phyloP scores from a whole-genome alignment of 208 protist genomes.

The Leishmania guyanensis region DNA sequence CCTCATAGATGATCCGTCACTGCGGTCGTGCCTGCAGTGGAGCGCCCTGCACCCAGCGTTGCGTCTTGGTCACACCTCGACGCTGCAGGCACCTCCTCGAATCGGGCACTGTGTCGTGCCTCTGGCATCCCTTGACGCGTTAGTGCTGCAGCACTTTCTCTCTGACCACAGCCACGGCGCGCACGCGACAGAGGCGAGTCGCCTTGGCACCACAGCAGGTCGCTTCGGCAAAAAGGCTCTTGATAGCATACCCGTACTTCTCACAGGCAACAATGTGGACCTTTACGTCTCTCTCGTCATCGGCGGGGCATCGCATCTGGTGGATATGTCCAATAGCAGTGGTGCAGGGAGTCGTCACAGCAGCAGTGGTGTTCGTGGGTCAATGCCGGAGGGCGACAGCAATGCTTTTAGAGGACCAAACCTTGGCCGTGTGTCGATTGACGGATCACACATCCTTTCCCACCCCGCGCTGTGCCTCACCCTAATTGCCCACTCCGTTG shows the following conservation, averaged over 20 bases:
- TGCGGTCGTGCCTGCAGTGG: conserved; percentile 21
- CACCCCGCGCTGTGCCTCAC: conserved; percentile 35
- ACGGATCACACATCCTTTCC: conserved; percentile 18
- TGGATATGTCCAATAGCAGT: conserved; percentile 11
- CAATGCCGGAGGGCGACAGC: neutral
- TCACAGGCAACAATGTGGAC: conserved; percentile 10
- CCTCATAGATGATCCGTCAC: conserved; percentile 15
- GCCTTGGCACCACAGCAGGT: neutral
- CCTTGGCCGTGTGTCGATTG: conserved; percentile 13
- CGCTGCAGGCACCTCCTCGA: conserved; percentile 13
- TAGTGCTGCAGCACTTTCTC: conserved; percentile 24
- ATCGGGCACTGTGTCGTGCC: conserved; percentile 37
- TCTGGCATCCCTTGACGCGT: conserved; percentile 12
- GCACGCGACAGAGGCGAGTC: neutral
- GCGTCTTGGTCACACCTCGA: conserved; percentile 12
- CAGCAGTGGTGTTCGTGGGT: neutral
- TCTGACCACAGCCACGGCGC: conserved; percentile 9
- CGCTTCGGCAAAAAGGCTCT: neutral
- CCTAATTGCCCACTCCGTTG: neutral
- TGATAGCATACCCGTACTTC: neutral
- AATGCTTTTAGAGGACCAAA: conserved; percentile 7
- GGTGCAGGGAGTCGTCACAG: neutral
- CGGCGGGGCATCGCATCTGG: conserved; percentile 26
- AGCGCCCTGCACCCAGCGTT: conserved; percentile 23
- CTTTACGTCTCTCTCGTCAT: conserved; percentile 30